phyloP scores from a whole-genome alignment of 208 protist species.

The Balamuthia mandrillaris region DNA sequence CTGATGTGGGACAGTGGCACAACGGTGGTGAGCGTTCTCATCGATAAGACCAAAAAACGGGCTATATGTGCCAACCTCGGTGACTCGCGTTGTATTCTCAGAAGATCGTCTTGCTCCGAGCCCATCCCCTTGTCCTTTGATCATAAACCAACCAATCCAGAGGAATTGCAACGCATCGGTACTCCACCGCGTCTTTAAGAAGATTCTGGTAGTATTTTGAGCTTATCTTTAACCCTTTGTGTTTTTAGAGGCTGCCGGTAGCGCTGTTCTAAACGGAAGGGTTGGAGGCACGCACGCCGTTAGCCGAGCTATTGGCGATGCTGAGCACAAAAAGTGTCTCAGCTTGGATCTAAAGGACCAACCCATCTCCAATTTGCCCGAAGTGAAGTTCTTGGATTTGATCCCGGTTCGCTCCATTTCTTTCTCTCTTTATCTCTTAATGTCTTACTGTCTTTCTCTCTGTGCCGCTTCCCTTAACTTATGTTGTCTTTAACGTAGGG shows the following conservation, averaged over 20 bases:
- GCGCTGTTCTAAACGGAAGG: no score
- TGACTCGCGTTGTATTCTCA: neutral
- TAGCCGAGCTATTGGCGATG: neutral
- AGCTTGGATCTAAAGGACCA: conserved; percentile 20
- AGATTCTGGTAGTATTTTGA: neutral
- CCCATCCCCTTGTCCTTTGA: neutral
- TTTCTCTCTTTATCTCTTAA: no score
- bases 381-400: neutral
- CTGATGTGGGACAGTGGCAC: no score
- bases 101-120: no score
- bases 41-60: neutral
- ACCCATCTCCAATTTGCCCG: conserved; percentile 23
- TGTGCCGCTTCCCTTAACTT: no score
- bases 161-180: neutral
- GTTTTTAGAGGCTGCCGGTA: no score
- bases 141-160: neutral
- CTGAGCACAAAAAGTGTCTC: conserved; percentile 26
- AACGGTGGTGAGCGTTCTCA: neutral
- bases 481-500: no score
- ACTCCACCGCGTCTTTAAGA: no score
- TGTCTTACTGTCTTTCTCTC: no score
- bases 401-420: no score
- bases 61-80: conserved; percentile 2
- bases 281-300: conserved; percentile 21
- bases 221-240: no score